Evolutionary conservation across 1,284 basidiomycete species (phyloP), one percentile per base, ranked within the genome.

Genomic region (Ceratobasidium sp.): DNA sequence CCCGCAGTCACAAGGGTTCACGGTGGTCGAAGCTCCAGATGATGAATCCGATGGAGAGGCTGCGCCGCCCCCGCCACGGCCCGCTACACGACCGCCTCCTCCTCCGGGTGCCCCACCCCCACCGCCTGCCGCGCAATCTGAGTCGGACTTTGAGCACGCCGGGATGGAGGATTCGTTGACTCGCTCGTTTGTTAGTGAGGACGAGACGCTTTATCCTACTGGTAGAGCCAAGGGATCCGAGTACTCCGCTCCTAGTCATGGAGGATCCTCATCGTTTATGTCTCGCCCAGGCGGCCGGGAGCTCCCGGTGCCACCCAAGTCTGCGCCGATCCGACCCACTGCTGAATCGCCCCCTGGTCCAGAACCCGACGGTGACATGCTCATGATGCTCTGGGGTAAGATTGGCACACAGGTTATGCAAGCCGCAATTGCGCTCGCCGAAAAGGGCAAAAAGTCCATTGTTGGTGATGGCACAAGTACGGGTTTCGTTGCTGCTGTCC

Each of bases 381-480:
- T 96, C 55, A 87, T 88, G 76, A 83, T 85, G 1, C 83, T 93
- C 18, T 92, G 91, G 83, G 86, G 87, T 2, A 86, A 88, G 34
- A 86, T 94, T 10, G 96, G 96, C 14, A 85, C 89, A 0, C 87
- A 88, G 71, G 83, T 97, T 1, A 87, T 88, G 76, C 88, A 92
- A 75, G 84, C 86, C 0, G 92, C 94, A 0, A 85, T 86, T 4
- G 80, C 83, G 46, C 79, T 94, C 71, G 87, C 86, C 74, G 91
- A 92, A 46, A 89, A 90, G 76, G 91, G 91, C 45, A 93, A 89
- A 81, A 88, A 87, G 78, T 80, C 85, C 1, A 83, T 94, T 55
- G 86, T 94, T 41, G 94, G 92, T 30, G 93, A 96, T 78, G 94
- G 94, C 1, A 90, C 91, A 30, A 90, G 92, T 71, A 82, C 85